phyloP scores from a whole-genome alignment of 2,329 filamentous ascomycete species.

The Hypoxylon sp. region DNA sequence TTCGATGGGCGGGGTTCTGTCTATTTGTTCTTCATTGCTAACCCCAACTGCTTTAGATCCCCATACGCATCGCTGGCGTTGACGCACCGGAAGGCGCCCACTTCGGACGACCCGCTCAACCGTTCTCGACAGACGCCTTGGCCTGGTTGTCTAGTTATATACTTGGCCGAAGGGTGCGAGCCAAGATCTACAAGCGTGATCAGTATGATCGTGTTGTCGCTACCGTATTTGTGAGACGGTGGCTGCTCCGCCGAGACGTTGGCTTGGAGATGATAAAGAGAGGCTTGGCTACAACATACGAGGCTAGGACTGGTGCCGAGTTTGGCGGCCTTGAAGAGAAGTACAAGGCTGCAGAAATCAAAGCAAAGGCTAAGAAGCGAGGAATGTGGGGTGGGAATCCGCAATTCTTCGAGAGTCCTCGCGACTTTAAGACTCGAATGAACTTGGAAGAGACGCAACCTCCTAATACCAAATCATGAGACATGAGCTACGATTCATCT shows the following conservation, averaged over 20 bases:
- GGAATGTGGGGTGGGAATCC: conserved; percentile 83
- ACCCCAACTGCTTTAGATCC: conserved; percentile 71
- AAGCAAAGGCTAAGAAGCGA: conserved; percentile 74
- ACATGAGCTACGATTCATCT: conserved; percentile 9
- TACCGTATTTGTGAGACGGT: conserved; percentile 81
- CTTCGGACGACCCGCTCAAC: conserved; percentile 90
- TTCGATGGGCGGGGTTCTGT: conserved; percentile 16
- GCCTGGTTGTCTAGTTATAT: conserved; percentile 84
- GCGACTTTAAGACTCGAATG: conserved; percentile 83
- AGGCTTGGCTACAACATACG: conserved; percentile 92
- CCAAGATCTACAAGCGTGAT: conserved; percentile 86
- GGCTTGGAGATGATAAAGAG: conserved; percentile 89
- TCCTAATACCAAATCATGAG: conserved; percentile 41
- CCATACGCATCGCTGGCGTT: conserved; percentile 89
- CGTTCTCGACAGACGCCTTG: conserved; percentile 84
- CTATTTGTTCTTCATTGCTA: conserved; percentile 12
- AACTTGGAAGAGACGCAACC: conserved; percentile 48
- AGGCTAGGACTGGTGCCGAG: conserved; percentile 90
- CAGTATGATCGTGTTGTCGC: conserved; percentile 94
- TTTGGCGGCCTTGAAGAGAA: conserved; percentile 80
- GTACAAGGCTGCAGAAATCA: conserved; percentile 77
- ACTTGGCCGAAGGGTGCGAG: conserved; percentile 80
- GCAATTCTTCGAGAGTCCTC: conserved; percentile 82
- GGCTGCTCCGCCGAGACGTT: conserved; percentile 82
- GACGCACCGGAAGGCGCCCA: conserved; percentile 95